Evolutionary conservation across 805 yeast species (phyloP), one percentile per base, ranked within the genome.

Genomic region (Hanseniaspora vineae): DNA sequence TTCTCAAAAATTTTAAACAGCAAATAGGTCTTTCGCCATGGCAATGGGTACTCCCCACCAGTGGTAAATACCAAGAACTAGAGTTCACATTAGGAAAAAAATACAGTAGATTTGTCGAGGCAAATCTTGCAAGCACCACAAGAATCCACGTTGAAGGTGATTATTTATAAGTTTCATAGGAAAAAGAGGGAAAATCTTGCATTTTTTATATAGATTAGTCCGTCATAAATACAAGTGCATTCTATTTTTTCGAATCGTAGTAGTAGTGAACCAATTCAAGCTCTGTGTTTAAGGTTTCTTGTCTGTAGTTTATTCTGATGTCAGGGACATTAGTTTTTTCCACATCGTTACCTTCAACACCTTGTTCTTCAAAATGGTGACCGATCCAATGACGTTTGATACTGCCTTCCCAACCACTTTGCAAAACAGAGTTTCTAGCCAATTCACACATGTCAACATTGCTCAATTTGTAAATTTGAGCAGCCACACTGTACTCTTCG

Each of bases 401-500:
- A 45, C 72, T 73, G 51, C 80, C 75, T 65, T 92, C 99, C 77
- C 89, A 92, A 0, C 99, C 99, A 59, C 94, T 81, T 71, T 90
- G 97, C 50, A 74, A 64, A 2, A 92, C 97, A 0, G 97, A 89
- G 65, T 90, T 89, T 53, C 80, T 75, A 0, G 99, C 98, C 56
- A 92, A 70, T 63, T 92, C 99, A 62, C 97, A 89, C 94, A 92
- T 87, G 65, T 92, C 98, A 32, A 90, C 97, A 52, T 87, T 80
- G 0, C 95, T 86, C 40, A 92, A 72, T 61, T 92, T 88, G 72
- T 89, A 92, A 55, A 92, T 92, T 66, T 92, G 97, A 0, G 97
- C 97, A 6, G 98, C 98, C 31, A 92, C 97, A 2, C 96, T 86
- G 63, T 89, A 92, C 65, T 92, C 98, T 65, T 92, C 98, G 55